Evolutionary conservation across 768 basidiomycete species (phyloP), one percentile per base, ranked within the genome.

Genomic region (Leccinum olivaceopallidum): DNA sequence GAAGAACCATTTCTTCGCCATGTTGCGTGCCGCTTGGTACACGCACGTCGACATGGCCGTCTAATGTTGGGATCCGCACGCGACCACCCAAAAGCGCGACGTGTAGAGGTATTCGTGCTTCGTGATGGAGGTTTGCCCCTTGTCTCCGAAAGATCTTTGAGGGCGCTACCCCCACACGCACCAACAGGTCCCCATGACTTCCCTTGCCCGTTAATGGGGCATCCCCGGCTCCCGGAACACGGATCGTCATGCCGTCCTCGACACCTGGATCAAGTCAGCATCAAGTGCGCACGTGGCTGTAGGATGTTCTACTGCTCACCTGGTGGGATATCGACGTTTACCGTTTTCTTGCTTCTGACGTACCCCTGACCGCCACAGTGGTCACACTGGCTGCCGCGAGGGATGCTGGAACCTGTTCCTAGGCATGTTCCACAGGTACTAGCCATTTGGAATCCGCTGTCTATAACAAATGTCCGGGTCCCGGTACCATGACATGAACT

Each of bases 361-460:
- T 94, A 90, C 30, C 97, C 97, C 32, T 93, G 81, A 18, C 97
- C 97, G 34, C 80, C 84, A 73, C 97, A 99, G 55, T 80, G 78
- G 12, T 83, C 81, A 72, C 97, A 99, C 66, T 89, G 83, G 56
- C 87, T 83, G 48, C 83, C 86, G 28, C 85, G 85, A 58, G 94
- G 94, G 36, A 97, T 84, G 2, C 83, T 84, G 48, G 85, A 85
- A 26, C 97, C 97, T 30, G 83, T 80, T 10, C 97, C 97, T 18
- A 83, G 80, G 75, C 97, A 99, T 28, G 83, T 71, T 57, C 81
- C 79, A 77, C 97, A 99, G 32, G 94, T 94, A 62, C 87, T 92
- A 24, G 94, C 88, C 94, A 99, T 95, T 72, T 94, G 92, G 85
- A 99, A 98, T 18, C 97, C 97, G 72, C 83, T 89, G 70, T 93